Percentiles rank a stretch among this genome's conserved stretches.
These are phyloP conservation scores for Tetracladium marchalianum DNA, from an alignment of 495 filamentous ascomycete genomes.

Conservation along the genomic window DNA sequence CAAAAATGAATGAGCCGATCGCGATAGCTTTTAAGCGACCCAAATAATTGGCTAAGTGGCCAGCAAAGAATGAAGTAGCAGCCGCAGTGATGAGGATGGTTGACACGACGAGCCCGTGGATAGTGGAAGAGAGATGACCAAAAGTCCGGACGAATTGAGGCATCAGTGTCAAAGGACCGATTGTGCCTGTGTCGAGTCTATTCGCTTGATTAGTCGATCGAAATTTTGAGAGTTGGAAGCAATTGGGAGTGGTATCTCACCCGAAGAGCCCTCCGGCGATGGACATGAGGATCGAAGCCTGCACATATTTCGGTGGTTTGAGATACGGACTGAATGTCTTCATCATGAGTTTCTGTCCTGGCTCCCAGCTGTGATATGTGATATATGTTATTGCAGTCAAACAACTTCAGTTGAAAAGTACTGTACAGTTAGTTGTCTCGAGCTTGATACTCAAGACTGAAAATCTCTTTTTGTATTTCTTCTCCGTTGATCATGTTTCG, in stretches of 20 bases:
- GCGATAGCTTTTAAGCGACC: constrained; percentile 44
- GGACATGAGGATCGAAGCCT: constrained; percentile 9
- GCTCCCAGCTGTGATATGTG: too few relatives aligned
- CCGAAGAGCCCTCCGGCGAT: constrained; percentile 14
- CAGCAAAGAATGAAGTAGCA: constrained; percentile 51
- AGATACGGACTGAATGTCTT: too few relatives aligned
- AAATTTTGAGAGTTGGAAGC: background rate
- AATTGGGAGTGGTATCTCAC: background rate
- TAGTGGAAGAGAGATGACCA: constrained; percentile 40
- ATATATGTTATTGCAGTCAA: too few relatives aligned
- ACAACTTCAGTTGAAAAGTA: too few relatives aligned
- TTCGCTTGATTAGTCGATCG: background rate
- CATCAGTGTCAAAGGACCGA: constrained; percentile 56
- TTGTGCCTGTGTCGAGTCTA: constrained; percentile 47
- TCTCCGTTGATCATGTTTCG: too few relatives aligned
- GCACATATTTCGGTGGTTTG: constrained; percentile 9
- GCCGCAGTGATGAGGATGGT: constrained; percentile 54
- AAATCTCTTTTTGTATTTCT: too few relatives aligned
- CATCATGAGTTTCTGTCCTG: too few relatives aligned
- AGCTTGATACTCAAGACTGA: too few relatives aligned
- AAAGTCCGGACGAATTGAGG: constrained; percentile 38
- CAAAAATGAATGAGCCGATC: constrained; percentile 44
- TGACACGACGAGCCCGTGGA: constrained; percentile 54
- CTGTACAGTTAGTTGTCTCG: too few relatives aligned
- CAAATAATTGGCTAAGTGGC: constrained; percentile 47